These are phyloP conservation scores for Malassezia pachydermatis DNA, from an alignment of 1,284 basidiomycete genomes.

Conservation along the genomic window DNA sequence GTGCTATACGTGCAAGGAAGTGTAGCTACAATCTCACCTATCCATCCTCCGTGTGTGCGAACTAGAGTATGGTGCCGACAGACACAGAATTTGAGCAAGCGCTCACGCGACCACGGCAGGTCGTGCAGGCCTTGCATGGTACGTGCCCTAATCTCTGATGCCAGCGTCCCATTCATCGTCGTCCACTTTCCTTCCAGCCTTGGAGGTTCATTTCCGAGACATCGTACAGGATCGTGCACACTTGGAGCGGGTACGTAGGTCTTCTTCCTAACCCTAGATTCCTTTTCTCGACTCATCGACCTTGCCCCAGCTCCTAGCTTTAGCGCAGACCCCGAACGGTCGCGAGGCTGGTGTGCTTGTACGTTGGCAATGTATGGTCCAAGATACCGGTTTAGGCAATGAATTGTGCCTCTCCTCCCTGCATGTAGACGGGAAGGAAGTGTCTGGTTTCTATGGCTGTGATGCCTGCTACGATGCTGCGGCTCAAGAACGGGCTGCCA, in stretches of 20 bases:
- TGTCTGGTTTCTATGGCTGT: slow-evolving; percentile 10
- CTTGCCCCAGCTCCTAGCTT: neutral
- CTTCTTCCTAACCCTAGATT: slow-evolving; percentile 2
- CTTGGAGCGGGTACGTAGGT: neutral
- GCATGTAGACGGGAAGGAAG: neutral
- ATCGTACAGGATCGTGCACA: too few species aligned
- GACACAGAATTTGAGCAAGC: neutral
- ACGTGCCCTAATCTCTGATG: neutral
- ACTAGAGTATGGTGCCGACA: slow-evolving; percentile 11
- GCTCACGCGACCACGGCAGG: slow-evolving; percentile 9
- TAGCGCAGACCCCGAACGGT: neutral
- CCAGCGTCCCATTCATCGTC: neutral
- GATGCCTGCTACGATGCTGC: neutral
- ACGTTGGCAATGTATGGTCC: slow-evolving; percentile 17
- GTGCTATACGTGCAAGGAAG: too few species aligned
- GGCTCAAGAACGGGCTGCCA: neutral
- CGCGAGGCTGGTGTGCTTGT: slow-evolving; percentile 10
- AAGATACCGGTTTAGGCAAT: slow-evolving; percentile 15
- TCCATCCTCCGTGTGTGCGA: neutral
- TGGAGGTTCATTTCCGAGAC: too few species aligned
- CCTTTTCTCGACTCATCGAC: neutral
- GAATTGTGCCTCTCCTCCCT: slow-evolving; percentile 10
- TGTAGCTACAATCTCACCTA: neutral
- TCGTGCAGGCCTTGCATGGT: slow-evolving; percentile 2
- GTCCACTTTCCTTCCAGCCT: too few species aligned